Evolutionary conservation across 2,329 filamentous ascomycete species (phyloP).

Genomic region (Botrytis cinerea): DNA sequence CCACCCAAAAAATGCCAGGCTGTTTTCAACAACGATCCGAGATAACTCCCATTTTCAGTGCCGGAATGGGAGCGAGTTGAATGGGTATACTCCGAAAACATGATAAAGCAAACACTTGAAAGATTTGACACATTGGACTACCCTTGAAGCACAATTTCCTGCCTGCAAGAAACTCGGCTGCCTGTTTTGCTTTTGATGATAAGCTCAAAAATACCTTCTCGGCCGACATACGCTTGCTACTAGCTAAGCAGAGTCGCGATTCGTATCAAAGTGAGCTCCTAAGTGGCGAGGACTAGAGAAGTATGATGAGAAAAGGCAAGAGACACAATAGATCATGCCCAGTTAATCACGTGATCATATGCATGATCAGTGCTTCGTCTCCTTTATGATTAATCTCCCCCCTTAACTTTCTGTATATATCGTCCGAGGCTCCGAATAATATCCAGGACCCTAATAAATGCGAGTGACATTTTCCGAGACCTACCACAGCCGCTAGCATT

Average conservation of each 20-base stretch:
- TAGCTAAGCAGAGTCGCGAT: not conserved
- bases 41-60: not conserved
- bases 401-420: not conserved
- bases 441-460: not conserved
- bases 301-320: not conserved
- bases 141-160: not conserved
- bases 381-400: not conserved
- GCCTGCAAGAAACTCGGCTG: not conserved
- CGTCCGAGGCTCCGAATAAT: not conserved
- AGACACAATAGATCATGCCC: not conserved
- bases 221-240: not conserved
- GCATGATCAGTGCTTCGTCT: not conserved
- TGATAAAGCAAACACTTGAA: conserved; percentile 7
- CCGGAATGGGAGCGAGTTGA: not conserved
- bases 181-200: not conserved
- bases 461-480: not conserved
- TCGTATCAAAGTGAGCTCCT: not conserved
- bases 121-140: not conserved
- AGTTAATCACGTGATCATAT: rapidly evolving
- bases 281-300: not conserved
- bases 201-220: not conserved
- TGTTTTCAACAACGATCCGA: not conserved
- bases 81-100: not conserved
- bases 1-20: not conserved
- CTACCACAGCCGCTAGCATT: not conserved